These are phyloP conservation scores for Russula vinacea DNA, from an alignment of 768 basidiomycete genomes.

Conservation along the genomic window DNA sequence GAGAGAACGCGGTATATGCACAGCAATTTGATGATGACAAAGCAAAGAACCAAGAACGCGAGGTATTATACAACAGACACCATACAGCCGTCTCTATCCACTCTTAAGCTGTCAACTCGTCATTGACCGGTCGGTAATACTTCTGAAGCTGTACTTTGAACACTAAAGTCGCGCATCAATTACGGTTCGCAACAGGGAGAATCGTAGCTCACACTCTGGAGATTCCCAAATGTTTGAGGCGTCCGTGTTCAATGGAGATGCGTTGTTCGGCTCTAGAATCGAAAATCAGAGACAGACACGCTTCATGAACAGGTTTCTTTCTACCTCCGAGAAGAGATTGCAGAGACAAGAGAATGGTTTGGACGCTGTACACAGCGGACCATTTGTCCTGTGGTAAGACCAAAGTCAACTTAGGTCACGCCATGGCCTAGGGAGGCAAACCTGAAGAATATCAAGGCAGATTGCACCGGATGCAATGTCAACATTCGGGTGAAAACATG, in stretches of 20 bases:
- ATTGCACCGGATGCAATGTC: conserved; percentile 74
- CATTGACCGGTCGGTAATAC: conserved; percentile 57
- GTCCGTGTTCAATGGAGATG: conserved; percentile 84
- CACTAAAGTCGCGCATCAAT: conserved; percentile 18
- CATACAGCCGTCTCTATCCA: conserved; percentile 10
- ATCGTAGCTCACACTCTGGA: conserved; percentile 50
- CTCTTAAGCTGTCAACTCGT: conserved; percentile 37
- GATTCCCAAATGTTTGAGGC: conserved; percentile 79
- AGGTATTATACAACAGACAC: conserved; percentile 1
- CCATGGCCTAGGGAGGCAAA: conserved; percentile 32
- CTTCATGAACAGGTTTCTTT: conserved; percentile 27
- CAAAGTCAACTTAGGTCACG: conserved; percentile 11
- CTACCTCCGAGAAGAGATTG: conserved; percentile 85
- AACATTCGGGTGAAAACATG: conserved; percentile 90
- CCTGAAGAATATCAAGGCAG: conserved; percentile 87
- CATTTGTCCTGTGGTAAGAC: conserved; percentile 67
- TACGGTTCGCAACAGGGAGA: not conserved
- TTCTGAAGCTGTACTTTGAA: conserved; percentile 71
- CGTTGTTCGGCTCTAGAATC: conserved; percentile 81
- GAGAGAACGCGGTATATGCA: not conserved
- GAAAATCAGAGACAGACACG: not conserved
- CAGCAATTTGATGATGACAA: conserved; percentile 25
- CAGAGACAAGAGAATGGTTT: conserved; percentile 82
- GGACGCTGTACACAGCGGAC: conserved; percentile 91
- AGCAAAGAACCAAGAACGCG: conserved; percentile 12